Conservation (phyloP, 148 eudicot species). For the Amaranthus hypochondriacus region DNA sequence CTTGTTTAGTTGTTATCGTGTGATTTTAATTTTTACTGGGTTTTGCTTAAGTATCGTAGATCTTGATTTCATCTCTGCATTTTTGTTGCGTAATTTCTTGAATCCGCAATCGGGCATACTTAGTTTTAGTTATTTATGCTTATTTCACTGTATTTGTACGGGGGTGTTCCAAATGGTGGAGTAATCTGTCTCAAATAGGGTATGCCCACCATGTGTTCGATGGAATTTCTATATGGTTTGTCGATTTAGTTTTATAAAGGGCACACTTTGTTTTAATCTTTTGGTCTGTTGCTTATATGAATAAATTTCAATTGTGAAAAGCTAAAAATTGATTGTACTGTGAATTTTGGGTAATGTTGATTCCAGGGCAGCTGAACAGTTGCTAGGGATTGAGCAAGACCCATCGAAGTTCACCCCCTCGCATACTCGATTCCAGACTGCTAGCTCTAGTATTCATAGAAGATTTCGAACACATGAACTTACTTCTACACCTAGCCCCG, state of each 20-base stretch:
- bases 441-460: slow-evolving; percentile 80
- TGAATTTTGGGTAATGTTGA: slow-evolving; percentile 1
- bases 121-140: background rate
- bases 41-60: slow-evolving; percentile 6
- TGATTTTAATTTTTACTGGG: slow-evolving; percentile 1
- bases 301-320: background rate
- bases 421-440: slow-evolving; percentile 90
- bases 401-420: slow-evolving; percentile 83
- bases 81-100: background rate
- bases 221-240: slow-evolving; percentile 7
- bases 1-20: background rate
- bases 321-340: background rate
- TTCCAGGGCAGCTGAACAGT: slow-evolving; percentile 89
- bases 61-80: slow-evolving; percentile 1
- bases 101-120: background rate
- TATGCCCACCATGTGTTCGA: slow-evolving; percentile 32
- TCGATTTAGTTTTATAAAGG: background rate
- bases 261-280: too few species aligned
- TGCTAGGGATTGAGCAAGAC: slow-evolving; percentile 94
- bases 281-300: background rate
- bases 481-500: slow-evolving; percentile 63
- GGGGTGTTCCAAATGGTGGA: background rate
- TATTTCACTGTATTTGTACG: background rate
- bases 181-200: background rate
- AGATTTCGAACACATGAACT: slow-evolving; percentile 59